Conservation (phyloP, 1,284 basidiomycete genomes). For the Irpex sp. region DNA sequence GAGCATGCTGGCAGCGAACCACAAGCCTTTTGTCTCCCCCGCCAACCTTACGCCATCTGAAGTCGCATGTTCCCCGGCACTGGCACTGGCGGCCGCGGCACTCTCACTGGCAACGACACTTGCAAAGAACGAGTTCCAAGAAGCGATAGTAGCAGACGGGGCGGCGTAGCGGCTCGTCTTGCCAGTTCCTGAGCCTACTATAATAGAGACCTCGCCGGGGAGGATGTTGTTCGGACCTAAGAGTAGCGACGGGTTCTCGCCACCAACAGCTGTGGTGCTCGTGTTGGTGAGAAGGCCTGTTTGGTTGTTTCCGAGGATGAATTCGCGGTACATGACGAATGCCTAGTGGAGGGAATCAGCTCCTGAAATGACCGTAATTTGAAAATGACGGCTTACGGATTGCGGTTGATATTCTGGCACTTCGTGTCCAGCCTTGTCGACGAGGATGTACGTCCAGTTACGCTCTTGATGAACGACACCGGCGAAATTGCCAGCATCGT, state of each 20-base stretch:
- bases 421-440: constrained; percentile 27
- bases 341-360: no score
- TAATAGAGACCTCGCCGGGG: constrained; percentile 7
- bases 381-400: constrained; percentile 8
- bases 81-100: not conserved
- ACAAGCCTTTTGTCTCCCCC: no score
- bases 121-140: constrained; percentile 9
- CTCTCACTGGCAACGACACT: not conserved
- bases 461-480: constrained; percentile 31
- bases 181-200: constrained; percentile 2
- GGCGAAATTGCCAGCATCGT: constrained; percentile 23
- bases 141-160: constrained; percentile 12
- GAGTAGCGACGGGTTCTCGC: constrained; percentile 3
- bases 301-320: constrained; percentile 26
- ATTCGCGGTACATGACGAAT: constrained; percentile 23
- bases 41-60: not conserved
- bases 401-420: constrained; percentile 25
- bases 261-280: constrained; percentile 9
- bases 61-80: not conserved
- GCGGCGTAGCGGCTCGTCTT: constrained; percentile 4
- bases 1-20: not conserved
- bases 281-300: constrained; percentile 20
- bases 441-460: constrained; percentile 27
- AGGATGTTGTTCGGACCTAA: constrained; percentile 3
- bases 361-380: constrained; percentile 25